Evolutionary conservation across 768 basidiomycete species (phyloP).

Genomic region (Arthromyces matolae): DNA sequence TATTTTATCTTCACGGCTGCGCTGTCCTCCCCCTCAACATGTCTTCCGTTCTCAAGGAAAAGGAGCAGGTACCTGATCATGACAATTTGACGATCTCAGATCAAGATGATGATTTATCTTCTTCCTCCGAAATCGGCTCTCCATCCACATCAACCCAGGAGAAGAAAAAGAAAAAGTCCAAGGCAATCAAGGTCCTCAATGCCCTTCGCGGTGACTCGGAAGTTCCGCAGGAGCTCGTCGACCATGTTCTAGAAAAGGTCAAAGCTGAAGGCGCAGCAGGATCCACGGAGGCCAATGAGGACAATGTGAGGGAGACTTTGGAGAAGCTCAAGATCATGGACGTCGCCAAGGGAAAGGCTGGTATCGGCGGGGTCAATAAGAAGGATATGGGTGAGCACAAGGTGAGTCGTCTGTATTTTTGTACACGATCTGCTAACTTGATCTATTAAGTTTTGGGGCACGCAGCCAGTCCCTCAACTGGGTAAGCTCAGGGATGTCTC

Average conservation of each 20-base stretch:
- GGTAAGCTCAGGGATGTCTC: slow-evolving; percentile 37
- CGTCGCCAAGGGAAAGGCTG: slow-evolving; percentile 77
- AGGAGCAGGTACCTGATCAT: slow-evolving; percentile 38
- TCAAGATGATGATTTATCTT: slow-evolving; percentile 24
- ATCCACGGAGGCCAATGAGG: slow-evolving; percentile 49
- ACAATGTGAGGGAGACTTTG: slow-evolving; percentile 63
- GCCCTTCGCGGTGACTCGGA: slow-evolving; percentile 46
- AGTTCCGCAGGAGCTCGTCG: slow-evolving; percentile 59
- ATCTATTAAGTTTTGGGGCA: slow-evolving; percentile 81
- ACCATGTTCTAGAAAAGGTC: slow-evolving; percentile 65
- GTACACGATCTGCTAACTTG: slow-evolving; percentile 2
- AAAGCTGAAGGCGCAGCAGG: slow-evolving; percentile 50
- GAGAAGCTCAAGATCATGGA: slow-evolving; percentile 84
- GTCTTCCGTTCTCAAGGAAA: slow-evolving; percentile 39
- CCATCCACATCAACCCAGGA: slow-evolving; percentile 48
- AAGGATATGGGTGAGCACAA: slow-evolving; percentile 89
- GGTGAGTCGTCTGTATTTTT: slow-evolving; percentile 37
- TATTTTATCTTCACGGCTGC: background rate
- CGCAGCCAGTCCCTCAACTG: slow-evolving; percentile 93
- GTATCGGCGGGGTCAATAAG: slow-evolving; percentile 67
- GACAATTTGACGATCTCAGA: slow-evolving; percentile 34
- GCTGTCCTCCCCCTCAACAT: slow-evolving; percentile 17
- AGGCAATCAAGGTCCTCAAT: slow-evolving; percentile 50
- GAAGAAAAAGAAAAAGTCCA: slow-evolving; percentile 89
- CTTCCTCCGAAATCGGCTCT: slow-evolving; percentile 26